Evolutionary conservation across 208 protist genomes (phyloP).

Genomic region (Trypanosoma brucei): DNA sequence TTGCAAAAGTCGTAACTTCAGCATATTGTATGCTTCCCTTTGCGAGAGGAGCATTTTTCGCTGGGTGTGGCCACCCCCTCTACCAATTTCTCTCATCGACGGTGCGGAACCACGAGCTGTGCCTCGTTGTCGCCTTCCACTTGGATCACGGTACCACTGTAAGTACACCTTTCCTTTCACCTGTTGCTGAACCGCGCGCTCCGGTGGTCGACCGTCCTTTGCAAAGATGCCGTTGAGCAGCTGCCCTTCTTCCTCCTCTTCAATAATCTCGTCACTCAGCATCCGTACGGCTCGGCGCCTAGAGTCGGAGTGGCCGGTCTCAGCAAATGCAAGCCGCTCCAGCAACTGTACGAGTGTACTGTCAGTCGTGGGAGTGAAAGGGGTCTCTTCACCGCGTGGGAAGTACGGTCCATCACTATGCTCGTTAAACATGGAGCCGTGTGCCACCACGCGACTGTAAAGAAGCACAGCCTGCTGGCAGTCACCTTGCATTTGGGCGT

Average conservation of each 20-base stretch:
- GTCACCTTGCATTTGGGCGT: slow-evolving; percentile 19
- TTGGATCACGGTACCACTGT: slow-evolving; percentile 10
- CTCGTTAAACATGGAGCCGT: slow-evolving; percentile 41
- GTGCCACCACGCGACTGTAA: slow-evolving; percentile 36
- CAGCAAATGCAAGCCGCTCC: slow-evolving; percentile 46
- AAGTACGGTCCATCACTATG: slow-evolving; percentile 12
- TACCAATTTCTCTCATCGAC: background rate
- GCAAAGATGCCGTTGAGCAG: slow-evolving; percentile 14
- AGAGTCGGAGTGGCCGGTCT: slow-evolving; percentile 33
- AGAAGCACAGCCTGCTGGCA: slow-evolving; percentile 33
- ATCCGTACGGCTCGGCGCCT: slow-evolving; percentile 22
- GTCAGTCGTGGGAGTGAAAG: background rate
- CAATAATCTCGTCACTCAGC: slow-evolving; percentile 31
- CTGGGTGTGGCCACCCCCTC: background rate
- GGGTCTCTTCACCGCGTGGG: slow-evolving; percentile 16
- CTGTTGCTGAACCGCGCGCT: background rate
- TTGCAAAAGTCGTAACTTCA: slow-evolving; percentile 43
- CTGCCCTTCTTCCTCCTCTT: slow-evolving; percentile 22
- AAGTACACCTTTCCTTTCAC: slow-evolving; percentile 3
- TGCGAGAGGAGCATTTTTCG: slow-evolving; percentile 33
- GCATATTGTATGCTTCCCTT: slow-evolving; percentile 34
- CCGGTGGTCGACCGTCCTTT: slow-evolving; percentile 12
- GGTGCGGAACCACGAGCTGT: background rate
- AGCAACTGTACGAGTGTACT: slow-evolving; percentile 39
- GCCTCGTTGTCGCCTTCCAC: background rate